These are phyloP conservation scores for Acanthochlamys bracteata DNA, from an alignment of 106 monocot genomes.

Conservation along the genomic window DNA sequence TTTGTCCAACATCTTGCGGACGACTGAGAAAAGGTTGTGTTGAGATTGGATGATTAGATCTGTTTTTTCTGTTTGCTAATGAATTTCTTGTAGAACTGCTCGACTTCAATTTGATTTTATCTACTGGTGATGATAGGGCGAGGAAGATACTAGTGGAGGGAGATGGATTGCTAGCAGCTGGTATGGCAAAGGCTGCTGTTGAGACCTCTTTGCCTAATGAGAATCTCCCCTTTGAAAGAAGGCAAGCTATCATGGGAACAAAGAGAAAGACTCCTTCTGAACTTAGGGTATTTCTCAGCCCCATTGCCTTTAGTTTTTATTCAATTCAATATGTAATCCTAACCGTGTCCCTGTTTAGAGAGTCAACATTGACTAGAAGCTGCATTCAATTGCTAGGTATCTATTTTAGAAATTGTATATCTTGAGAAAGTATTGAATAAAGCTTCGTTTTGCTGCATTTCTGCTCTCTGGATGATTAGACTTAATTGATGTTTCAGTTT, in stretches of 20 bases:
- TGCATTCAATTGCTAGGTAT: neutral
- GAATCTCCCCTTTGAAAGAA: slow-evolving; percentile 16
- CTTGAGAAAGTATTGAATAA: no score
- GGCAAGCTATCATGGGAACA: slow-evolving; percentile 14
- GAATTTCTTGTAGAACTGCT: no score
- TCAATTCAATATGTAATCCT: neutral
- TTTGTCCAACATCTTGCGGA: no score
- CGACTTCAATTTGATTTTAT: no score
- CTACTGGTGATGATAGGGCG: no score
- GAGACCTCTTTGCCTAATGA: slow-evolving; percentile 10
- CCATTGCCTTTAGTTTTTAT: neutral
- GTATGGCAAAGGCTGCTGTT: slow-evolving; percentile 43
- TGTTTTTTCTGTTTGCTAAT: no score
- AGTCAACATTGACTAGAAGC: neutral
- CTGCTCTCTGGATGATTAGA: neutral
- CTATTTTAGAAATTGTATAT: neutral
- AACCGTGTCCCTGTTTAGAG: neutral
- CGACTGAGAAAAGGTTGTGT: no score
- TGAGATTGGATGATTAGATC: no score
- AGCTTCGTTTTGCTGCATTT: no score
- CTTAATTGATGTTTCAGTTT: no score
- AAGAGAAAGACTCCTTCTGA: slow-evolving; percentile 67
- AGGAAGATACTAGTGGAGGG: no score
- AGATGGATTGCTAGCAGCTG: no score
- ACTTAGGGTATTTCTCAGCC: slow-evolving; percentile 29